Conservation (phyloP, 2,329 filamentous ascomycete genomes). For the Juglanconis sp. region DNA sequence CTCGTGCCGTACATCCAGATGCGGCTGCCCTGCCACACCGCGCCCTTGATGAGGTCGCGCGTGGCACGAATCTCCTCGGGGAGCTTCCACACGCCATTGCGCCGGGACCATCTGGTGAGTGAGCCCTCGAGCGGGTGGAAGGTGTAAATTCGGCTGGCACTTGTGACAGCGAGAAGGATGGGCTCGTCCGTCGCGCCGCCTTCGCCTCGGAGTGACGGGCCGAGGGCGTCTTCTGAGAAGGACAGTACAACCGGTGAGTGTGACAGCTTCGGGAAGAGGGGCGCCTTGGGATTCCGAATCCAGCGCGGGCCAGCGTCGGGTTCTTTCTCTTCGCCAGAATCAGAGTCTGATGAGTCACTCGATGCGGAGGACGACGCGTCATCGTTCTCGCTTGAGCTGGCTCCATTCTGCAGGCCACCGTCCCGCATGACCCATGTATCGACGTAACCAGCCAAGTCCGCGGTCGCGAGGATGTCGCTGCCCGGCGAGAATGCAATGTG, state of each 20-base stretch:
- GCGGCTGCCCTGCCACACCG: conserved; percentile 75
- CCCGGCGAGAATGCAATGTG: conserved; percentile 77
- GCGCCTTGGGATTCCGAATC: conserved; percentile 68
- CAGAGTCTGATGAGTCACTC: conserved; percentile 25
- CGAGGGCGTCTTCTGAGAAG: conserved; percentile 55
- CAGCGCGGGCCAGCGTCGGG: conserved; percentile 58
- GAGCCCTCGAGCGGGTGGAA: conserved; percentile 76
- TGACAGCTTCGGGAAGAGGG: conserved; percentile 66
- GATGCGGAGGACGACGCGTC: conserved; percentile 25
- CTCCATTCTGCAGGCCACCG: conserved; percentile 34
- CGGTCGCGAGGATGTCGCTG: conserved; percentile 72
- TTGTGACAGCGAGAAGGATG: conserved; percentile 45
- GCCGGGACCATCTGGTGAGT: conserved; percentile 79
- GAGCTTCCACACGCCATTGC: conserved; percentile 73
- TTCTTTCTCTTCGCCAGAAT: conserved; percentile 30
- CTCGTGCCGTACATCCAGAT: conserved; percentile 84
- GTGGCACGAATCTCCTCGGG: conserved; percentile 72
- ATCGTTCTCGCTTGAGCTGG: conserved; percentile 30
- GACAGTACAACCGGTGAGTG: conserved; percentile 64
- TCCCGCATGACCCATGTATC: conserved; percentile 79
- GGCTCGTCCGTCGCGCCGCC: conserved; percentile 11
- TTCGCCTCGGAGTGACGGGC: conserved; percentile 22
- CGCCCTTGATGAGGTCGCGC: conserved; percentile 77
- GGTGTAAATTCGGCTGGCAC: conserved; percentile 64
- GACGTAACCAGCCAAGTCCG: conserved; percentile 79